Conservation (phyloP, 1,139 yeast genomes). For the Geotrichum phurueaensis region DNA sequence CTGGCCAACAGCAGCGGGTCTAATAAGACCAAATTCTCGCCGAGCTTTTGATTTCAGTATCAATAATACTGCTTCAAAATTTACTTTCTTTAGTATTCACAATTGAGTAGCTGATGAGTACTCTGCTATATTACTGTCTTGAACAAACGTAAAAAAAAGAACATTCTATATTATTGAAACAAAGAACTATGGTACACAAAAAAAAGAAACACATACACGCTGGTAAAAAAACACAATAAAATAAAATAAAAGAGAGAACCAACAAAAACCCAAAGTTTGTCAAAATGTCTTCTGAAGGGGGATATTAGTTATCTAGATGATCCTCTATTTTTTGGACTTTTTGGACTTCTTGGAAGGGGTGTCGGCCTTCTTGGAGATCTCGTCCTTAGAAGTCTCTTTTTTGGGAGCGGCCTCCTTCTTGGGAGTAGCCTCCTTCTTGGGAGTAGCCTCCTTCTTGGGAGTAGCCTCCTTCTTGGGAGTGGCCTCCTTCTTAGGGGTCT, state of each 20-base stretch:
- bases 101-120: neutral
- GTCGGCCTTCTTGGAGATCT: slow-evolving; percentile 8
- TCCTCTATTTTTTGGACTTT: slow-evolving; percentile 13
- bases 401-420: too few relatives aligned
- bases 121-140: neutral
- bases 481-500: slow-evolving; percentile 8
- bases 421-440: neutral
- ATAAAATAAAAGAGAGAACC: neutral
- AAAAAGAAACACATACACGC: neutral
- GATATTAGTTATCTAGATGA: neutral
- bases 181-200: neutral
- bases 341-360: slow-evolving; percentile 12
- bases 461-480: slow-evolving; percentile 5
- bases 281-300: neutral
- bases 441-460: neutral
- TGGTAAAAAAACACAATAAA: neutral
- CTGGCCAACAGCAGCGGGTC: neutral
- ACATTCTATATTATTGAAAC: neutral
- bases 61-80: too few relatives aligned
- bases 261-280: neutral
- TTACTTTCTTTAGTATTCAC: neutral
- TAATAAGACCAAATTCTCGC: neutral
- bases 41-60: neutral
- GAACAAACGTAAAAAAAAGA: neutral
- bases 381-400: neutral